Evolutionary conservation across 2,329 filamentous ascomycete species (phyloP).

Genomic region (Colletotrichum simmondsii): DNA sequence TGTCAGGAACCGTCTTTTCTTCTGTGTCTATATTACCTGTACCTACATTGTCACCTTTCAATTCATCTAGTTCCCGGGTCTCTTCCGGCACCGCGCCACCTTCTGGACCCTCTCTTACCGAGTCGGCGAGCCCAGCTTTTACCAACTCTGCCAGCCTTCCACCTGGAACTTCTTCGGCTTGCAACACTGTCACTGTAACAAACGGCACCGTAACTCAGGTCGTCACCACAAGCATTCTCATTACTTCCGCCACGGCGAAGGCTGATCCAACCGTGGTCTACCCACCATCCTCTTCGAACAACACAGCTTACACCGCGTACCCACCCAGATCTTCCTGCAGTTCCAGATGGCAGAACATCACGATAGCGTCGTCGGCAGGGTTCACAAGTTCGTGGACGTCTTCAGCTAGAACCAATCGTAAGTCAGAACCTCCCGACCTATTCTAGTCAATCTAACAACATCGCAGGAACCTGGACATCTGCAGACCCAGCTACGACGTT

Average conservation of each 20-base stretch:
- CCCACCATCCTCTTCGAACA: background rate
- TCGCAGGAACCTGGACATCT: slow-evolving; percentile 1
- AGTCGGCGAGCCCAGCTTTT: background rate
- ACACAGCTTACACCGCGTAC: background rate
- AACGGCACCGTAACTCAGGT: slow-evolving; percentile 28
- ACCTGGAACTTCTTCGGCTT: background rate
- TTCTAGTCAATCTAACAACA: background rate
- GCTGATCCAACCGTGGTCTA: background rate
- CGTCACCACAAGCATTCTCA: slow-evolving; percentile 23
- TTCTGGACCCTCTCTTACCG: background rate
- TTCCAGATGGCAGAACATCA: slow-evolving; percentile 24
- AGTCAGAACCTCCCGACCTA: background rate
- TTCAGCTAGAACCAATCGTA: background rate
- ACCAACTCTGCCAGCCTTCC: slow-evolving; percentile 6
- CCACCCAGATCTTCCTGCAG: background rate
- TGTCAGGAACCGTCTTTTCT: slow-evolving; percentile 7
- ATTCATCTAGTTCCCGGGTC: background rate
- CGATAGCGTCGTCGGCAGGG: background rate
- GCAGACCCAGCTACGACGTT: slow-evolving; percentile 12
- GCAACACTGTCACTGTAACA: slow-evolving; percentile 31
- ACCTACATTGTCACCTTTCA: background rate
- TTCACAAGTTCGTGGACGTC: slow-evolving; percentile 9
- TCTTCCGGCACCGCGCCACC: background rate
- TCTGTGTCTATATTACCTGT: slow-evolving; percentile 17
- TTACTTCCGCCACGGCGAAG: slow-evolving; percentile 7